These are phyloP conservation scores for Stemphylium lycopersici DNA, from an alignment of 2,329 filamentous ascomycete species.

Conservation along the genomic window DNA sequence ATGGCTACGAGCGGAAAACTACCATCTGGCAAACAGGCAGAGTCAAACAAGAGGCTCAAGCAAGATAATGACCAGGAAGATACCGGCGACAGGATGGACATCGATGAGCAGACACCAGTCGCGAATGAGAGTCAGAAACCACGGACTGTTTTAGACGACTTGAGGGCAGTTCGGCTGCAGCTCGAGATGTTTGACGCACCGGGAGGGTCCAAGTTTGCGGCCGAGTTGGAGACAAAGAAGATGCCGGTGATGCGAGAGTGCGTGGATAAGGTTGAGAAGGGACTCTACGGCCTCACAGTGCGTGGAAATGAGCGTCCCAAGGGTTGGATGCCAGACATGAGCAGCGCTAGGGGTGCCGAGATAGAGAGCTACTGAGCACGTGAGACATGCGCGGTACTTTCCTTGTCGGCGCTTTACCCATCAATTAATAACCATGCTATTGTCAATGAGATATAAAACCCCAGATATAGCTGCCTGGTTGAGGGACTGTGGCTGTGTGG, in stretches of 20 bases:
- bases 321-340: conserved; percentile 87
- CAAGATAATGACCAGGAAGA: conserved; percentile 23
- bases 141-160: conserved; percentile 76
- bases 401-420: not conserved
- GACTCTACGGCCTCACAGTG: conserved; percentile 86
- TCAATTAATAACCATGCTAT: not conserved
- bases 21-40: conserved; percentile 46
- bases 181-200: conserved; percentile 74
- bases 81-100: conserved; percentile 43
- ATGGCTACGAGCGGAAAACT: conserved; percentile 74
- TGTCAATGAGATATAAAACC: not conserved
- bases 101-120: conserved; percentile 37
- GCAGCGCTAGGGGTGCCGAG: conserved; percentile 49
- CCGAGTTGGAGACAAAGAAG: conserved; percentile 74
- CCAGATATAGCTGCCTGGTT: not conserved
- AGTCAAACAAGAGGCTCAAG: conserved; percentile 44
- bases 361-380: conserved; percentile 49
- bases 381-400: not conserved
- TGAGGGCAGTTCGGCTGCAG: conserved; percentile 76
- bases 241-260: conserved; percentile 84
- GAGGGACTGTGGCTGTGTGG: conserved; percentile 19
- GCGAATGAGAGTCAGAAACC: conserved; percentile 34
- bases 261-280: conserved; percentile 91
- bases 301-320: conserved; percentile 86
- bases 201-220: conserved; percentile 60